These are phyloP conservation scores for Tephrocybe sp. DNA, from an alignment of 768 basidiomycete species.

Conservation along the genomic window DNA sequence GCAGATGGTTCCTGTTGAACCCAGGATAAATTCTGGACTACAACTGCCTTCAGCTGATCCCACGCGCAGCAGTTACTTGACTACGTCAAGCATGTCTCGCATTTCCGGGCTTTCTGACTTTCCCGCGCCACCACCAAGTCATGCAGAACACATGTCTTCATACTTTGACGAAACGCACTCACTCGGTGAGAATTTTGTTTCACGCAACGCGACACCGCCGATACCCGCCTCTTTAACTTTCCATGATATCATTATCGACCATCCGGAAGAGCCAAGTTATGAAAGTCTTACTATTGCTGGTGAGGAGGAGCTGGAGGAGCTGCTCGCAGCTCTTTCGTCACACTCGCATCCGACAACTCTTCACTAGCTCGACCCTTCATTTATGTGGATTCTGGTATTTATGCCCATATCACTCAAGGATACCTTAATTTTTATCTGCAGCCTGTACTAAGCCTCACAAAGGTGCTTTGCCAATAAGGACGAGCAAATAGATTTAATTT, in stretches of 20 bases:
- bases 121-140: constrained; percentile 50
- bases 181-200: constrained; percentile 14
- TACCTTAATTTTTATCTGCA: neutral
- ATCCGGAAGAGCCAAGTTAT: constrained; percentile 2
- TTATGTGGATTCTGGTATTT: neutral
- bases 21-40: constrained; percentile 23
- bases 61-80: constrained; percentile 57
- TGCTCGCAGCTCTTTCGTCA: constrained; percentile 23
- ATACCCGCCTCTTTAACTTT: constrained; percentile 1
- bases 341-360: constrained; percentile 17
- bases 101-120: constrained; percentile 77
- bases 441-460: neutral
- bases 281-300: constrained; percentile 24
- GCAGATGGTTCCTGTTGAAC: neutral
- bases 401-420: neutral
- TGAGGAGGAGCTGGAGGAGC: constrained; percentile 26
- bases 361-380: constrained; percentile 1
- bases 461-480: neutral
- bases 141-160: constrained; percentile 36
- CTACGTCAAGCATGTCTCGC: constrained; percentile 53
- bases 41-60: constrained; percentile 31
- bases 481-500: neutral
- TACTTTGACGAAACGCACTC: constrained; percentile 35
- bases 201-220: constrained; percentile 3
- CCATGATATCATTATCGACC: neutral